Evolutionary conservation across 352 stramenopile genomes (phyloP).

Genomic region (Globisporangium barbulae): DNA sequence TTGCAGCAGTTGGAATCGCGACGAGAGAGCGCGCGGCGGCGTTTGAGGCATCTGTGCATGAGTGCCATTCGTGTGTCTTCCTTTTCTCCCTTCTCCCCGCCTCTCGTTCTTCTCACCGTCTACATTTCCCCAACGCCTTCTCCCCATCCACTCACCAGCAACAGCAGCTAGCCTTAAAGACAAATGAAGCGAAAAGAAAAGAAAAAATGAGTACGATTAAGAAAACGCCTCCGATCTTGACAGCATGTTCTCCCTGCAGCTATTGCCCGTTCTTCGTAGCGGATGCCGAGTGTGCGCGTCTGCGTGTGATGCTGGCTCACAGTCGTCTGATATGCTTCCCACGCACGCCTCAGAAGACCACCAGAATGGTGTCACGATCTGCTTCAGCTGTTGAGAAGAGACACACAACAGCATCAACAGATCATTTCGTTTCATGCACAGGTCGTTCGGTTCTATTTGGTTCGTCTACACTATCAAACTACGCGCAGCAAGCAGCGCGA

Average conservation of each 20-base stretch:
- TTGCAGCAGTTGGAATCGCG: not conserved
- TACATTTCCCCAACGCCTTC: not conserved
- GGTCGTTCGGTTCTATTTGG: conserved; percentile 3
- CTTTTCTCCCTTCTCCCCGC: not conserved
- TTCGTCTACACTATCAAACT: conserved; percentile 10
- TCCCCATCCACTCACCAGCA: not conserved
- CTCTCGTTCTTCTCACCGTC: not conserved
- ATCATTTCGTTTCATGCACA: conserved; percentile 2
- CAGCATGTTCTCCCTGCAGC: too few species aligned
- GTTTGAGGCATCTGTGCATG: too few species aligned
- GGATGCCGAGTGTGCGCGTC: too few species aligned
- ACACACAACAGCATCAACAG: not conserved
- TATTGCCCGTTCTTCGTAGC: too few species aligned
- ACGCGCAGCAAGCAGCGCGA: conserved; percentile 18
- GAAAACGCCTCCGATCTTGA: not conserved
- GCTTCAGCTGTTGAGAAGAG: not conserved
- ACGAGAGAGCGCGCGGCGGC: not conserved
- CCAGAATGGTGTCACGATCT: not conserved
- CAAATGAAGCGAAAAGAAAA: conserved; percentile 1
- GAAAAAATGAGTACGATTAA: conserved; percentile 3
- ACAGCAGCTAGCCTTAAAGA: not conserved
- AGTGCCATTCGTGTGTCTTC: too few species aligned
- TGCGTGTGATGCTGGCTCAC: not conserved
- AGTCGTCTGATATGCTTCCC: not conserved
- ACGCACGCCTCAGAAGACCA: not conserved